Percentiles rank a stretch among this genome's conserved stretches.
Conservation (phyloP, 306 rosid species). For the Oxytropis ochrocephala region DNA sequence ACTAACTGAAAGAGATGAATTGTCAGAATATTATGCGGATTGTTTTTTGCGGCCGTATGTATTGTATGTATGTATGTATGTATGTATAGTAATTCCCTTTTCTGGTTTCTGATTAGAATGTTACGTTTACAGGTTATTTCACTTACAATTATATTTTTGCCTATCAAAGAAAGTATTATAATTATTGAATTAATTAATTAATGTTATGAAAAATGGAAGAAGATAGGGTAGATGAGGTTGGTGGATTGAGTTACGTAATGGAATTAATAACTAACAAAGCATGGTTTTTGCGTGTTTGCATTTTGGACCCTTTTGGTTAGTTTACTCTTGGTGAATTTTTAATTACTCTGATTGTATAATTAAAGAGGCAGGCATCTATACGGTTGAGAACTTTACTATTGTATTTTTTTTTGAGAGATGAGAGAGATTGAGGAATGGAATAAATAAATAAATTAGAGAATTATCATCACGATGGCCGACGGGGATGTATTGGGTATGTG, state of each 20-base stretch:
- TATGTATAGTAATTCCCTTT: too few relatives aligned
- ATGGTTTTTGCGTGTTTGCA: not conserved
- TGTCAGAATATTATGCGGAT: too few relatives aligned
- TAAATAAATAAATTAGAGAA: not conserved
- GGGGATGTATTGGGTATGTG: constrained; percentile 2
- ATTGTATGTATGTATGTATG: too few relatives aligned
- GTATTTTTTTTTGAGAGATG: not conserved
- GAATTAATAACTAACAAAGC: constrained; percentile 9
- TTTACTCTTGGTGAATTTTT: not conserved
- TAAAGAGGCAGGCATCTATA: not conserved
- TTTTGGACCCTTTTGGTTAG: not conserved
- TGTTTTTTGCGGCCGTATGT: too few relatives aligned
- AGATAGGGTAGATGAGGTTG: constrained; percentile 31
- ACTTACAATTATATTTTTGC: not conserved
- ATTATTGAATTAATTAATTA: not conserved
- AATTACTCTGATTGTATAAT: not conserved
- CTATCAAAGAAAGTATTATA: not conserved
- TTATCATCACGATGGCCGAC: not conserved
- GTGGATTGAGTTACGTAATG: constrained; percentile 31
- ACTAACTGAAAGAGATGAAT: too few relatives aligned
- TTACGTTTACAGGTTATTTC: not conserved
- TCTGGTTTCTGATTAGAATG: too few relatives aligned
- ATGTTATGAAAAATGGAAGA: not conserved
- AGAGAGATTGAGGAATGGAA: too few relatives aligned
- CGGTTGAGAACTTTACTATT: not conserved